Evolutionary conservation across 23 red algal genomes (phyloP).

Genomic region (Gracilaria gracilis): DNA sequence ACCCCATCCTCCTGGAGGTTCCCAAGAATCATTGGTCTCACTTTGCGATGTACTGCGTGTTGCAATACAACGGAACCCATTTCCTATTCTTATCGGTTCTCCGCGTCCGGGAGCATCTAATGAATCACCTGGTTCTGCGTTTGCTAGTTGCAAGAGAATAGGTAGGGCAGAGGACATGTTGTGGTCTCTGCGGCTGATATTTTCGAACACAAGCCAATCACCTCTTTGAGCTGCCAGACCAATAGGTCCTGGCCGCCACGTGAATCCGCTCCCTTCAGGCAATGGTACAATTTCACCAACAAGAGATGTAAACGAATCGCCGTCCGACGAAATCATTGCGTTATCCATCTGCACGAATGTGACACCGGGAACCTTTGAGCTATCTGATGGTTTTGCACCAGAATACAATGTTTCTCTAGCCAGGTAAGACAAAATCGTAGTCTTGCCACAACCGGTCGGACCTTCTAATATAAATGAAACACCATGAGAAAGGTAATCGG

Average conservation of each 20-base stretch:
- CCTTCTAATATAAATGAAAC: constrained; percentile 84
- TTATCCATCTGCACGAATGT: constrained; percentile 73
- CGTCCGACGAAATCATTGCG: constrained; percentile 55
- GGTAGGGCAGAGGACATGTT: constrained; percentile 41
- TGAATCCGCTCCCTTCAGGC: constrained; percentile 71
- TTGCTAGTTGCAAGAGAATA: constrained; percentile 60
- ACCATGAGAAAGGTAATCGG: constrained; percentile 47
- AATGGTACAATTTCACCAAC: constrained; percentile 81
- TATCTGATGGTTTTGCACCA: neutral
- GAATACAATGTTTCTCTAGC: constrained; percentile 31
- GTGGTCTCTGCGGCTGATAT: constrained; percentile 33
- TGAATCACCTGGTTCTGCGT: constrained; percentile 55
- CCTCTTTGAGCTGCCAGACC: constrained; percentile 78
- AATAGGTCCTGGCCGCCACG: constrained; percentile 89
- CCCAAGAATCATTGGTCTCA: constrained; percentile 35
- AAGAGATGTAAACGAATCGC: constrained; percentile 81
- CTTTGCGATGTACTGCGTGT: constrained; percentile 60
- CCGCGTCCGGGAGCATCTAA: constrained; percentile 70
- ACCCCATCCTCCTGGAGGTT: constrained; percentile 76
- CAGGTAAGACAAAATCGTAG: constrained; percentile 63
- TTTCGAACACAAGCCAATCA: constrained; percentile 88
- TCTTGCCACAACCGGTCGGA: constrained; percentile 81
- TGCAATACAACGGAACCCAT: constrained; percentile 86
- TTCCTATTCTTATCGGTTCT: constrained; percentile 47
- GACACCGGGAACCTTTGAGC: constrained; percentile 27